These are phyloP conservation scores for Deinandra increscens DNA, from an alignment of 129 eudicot genomes.

Conservation along the genomic window DNA sequence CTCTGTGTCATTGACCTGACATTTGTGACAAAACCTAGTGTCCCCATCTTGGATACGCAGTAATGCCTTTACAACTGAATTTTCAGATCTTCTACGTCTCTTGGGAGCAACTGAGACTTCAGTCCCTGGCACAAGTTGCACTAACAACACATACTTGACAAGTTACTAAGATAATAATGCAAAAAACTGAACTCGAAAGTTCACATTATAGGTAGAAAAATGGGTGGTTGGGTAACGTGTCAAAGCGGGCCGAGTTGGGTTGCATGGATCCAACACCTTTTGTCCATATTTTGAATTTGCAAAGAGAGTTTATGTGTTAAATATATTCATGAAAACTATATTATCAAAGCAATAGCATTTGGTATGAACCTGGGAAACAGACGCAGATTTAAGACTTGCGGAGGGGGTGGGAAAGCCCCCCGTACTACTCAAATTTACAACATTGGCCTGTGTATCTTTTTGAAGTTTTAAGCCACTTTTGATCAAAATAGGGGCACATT, in stretches of 20 bases:
- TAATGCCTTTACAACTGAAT: conserved; percentile 50
- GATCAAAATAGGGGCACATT: too few species aligned
- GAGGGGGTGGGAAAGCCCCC: too few species aligned
- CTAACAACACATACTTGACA: conserved; percentile 43
- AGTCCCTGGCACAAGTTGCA: conserved; percentile 87
- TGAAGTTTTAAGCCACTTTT: too few species aligned
- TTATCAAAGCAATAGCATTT: neutral
- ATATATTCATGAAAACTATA: neutral
- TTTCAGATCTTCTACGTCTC: conserved; percentile 53
- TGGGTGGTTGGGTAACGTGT: neutral
- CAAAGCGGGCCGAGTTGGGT: neutral
- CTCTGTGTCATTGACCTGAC: conserved; percentile 43
- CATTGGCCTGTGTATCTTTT: too few species aligned
- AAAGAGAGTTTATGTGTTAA: neutral
- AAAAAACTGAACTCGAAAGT: neutral
- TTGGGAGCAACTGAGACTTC: conserved; percentile 97
- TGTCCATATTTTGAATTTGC: neutral
- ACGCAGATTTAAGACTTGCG: too few species aligned
- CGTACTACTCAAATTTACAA: too few species aligned
- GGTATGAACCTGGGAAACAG: neutral
- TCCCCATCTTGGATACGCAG: conserved; percentile 83
- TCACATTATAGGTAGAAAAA: neutral
- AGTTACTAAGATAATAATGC: conserved; percentile 16
- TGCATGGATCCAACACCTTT: neutral
- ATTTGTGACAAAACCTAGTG: conserved; percentile 49